Conservation (phyloP, 208 protist species). For the Trypanosoma platydactyli region DNA sequence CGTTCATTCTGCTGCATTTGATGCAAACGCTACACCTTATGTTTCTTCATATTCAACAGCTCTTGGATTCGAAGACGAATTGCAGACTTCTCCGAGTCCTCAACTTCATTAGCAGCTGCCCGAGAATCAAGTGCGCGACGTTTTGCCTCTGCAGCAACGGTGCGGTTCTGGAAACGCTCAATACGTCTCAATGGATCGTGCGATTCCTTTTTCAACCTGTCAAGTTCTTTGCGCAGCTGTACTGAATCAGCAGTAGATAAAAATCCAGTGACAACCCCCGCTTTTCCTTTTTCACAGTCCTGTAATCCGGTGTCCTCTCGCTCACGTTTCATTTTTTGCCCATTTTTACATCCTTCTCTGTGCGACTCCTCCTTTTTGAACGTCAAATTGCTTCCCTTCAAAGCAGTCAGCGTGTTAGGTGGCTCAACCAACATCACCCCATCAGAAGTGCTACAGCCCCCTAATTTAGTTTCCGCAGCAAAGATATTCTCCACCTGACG, state of each 20-base stretch:
- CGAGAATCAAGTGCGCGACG: conserved; percentile 34
- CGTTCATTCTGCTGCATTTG: not conserved
- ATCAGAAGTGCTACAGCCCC: not conserved
- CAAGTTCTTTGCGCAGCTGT: conserved; percentile 58
- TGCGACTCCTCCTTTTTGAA: conserved; percentile 26
- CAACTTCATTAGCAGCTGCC: not conserved
- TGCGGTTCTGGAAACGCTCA: conserved; percentile 57
- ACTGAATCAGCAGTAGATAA: conserved; percentile 54
- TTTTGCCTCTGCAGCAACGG: conserved; percentile 59
- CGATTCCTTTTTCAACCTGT: conserved; percentile 62
- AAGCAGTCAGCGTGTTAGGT: not conserved
- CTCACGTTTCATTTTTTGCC: conserved; percentile 3
- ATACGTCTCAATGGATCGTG: conserved; percentile 69
- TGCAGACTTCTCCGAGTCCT: conserved; percentile 21
- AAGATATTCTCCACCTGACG: conserved; percentile 73
- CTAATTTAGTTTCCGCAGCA: conserved; percentile 35
- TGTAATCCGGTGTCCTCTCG: conserved; percentile 7
- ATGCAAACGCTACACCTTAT: not conserved
- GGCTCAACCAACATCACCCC: not conserved
- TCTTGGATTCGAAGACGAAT: conserved; percentile 29
- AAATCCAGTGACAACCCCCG: conserved; percentile 43
- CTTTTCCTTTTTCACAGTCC: not conserved
- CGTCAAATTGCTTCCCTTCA: conserved; percentile 8
- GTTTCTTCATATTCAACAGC: conserved; percentile 28
- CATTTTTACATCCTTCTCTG: conserved; percentile 5